Evolutionary conservation across 345 rosid genomes (phyloP), one percentile per base, ranked within the genome.

Genomic region (Rhodamnia argentea): DNA sequence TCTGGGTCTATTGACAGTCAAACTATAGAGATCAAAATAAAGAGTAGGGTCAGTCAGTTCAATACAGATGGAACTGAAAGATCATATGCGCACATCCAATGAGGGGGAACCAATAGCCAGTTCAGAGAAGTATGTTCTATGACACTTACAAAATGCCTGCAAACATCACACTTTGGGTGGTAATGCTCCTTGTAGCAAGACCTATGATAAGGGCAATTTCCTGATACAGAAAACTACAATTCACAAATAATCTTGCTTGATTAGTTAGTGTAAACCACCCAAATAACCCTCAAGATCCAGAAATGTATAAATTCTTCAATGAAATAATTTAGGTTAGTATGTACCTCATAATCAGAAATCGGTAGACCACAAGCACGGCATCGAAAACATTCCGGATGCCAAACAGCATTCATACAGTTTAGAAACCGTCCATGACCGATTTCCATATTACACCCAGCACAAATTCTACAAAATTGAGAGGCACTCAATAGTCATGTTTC

Each of bases 91-190:
- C 47, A 70, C 81, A 37, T 70, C 47, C 81, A 18, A 18, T 37
- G 26, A 64, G 13, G 47, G 24, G 81, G 44, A 64, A 64, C 81
- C 81, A 32, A 70, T 4, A 70, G 81, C 81, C 81, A 70, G 47
- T 70, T 70, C 47, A 37, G 32, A 70, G 81, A 37, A 37, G 47
- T 70, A 70, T 18, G 32, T 18, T 64, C 47, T 42, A 62, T 51
- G 76, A 86, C 37, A 93, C 99, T 91, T 91, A 97, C 99, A 87
- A 93, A 95, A 89, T 88, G 92, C 87, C 87, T 92, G 94, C 99
- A 98, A 84, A 98, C 97, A 90, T 98, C 99, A 84, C 99, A 98
- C 92, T 93, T 98, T 11, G 99, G 99, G 90, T 96, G 97, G 87
- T 92, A 89, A 83, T 89, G 93, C 93, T 96, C 97, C 93, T 90